A percentile compares a stretch with the other conserved stretches of the same genome.
These are phyloP conservation scores for Moringa oleifera DNA, from an alignment of 345 rosid genomes.

Conservation along the genomic window DNA sequence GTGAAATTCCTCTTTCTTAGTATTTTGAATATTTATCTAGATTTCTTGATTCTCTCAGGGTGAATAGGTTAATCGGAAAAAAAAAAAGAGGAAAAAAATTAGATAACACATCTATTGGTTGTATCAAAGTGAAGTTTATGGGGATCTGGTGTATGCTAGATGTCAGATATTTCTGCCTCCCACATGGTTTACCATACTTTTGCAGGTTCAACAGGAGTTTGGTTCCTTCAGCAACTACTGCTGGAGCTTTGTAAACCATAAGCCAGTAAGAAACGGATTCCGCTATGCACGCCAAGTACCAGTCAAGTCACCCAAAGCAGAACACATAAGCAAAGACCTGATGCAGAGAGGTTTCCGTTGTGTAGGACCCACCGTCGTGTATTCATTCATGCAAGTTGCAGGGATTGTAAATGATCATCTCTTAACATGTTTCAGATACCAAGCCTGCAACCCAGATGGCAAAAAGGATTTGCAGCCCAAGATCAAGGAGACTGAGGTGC, in stretches of 20 bases:
- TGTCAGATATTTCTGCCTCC: neutral
- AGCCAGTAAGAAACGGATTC: slow-evolving; percentile 56
- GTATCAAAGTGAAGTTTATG: neutral
- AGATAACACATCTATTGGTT: no score
- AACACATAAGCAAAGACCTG: slow-evolving; percentile 77
- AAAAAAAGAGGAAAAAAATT: no score
- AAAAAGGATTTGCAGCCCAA: slow-evolving; percentile 22
- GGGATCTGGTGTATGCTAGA: neutral
- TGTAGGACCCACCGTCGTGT: slow-evolving; percentile 82
- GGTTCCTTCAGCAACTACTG: slow-evolving; percentile 78
- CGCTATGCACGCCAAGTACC: slow-evolving; percentile 80
- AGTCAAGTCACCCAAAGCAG: slow-evolving; percentile 84
- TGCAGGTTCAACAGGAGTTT: slow-evolving; percentile 76
- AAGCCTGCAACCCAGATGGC: slow-evolving; percentile 38
- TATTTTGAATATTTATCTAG: no score
- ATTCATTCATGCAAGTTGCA: slow-evolving; percentile 83
- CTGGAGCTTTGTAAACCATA: slow-evolving; percentile 72
- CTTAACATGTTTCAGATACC: slow-evolving; percentile 63
- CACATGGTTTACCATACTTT: slow-evolving; percentile 7
- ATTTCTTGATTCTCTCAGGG: no score
- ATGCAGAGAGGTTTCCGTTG: slow-evolving; percentile 91
- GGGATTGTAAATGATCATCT: slow-evolving; percentile 87
- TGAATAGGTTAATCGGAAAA: no score
- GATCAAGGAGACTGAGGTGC: slow-evolving; percentile 20
- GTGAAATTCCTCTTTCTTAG: no score